A percentile compares a stretch with the other conserved stretches of the same genome.
Conservation (phyloP, 2,329 filamentous ascomycete species). For the Claviceps fusiformis region DNA sequence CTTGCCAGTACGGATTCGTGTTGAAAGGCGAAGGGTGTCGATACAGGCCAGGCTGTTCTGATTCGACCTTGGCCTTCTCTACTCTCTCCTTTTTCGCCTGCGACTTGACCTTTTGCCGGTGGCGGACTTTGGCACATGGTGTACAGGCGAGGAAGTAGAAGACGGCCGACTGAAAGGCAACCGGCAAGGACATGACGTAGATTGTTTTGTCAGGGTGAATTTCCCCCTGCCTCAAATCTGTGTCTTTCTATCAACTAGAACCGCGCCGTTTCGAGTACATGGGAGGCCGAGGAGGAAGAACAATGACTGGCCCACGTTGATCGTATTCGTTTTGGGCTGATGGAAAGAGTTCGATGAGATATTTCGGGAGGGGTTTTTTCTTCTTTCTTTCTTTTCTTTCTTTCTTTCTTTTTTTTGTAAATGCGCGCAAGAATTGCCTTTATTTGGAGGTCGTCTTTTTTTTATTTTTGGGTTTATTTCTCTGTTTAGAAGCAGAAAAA, state of each 20-base stretch:
- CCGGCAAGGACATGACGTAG: conserved; percentile 31
- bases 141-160: conserved; percentile 70
- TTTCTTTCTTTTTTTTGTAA: background rate
- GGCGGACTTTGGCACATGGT: conserved; percentile 59
- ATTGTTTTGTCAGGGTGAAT: background rate
- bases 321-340: background rate
- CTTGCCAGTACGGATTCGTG: conserved; percentile 79
- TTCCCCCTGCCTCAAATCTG: conserved; percentile 2
- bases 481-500: background rate
- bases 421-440: background rate
- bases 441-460: background rate
- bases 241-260: conserved; percentile 4
- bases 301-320: background rate
- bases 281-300: conserved; percentile 2
- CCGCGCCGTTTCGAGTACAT: conserved; percentile 7
- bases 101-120: conserved; percentile 56
- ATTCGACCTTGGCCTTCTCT: conserved; percentile 50
- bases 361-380: background rate
- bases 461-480: background rate
- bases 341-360: background rate
- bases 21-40: conserved; percentile 69
- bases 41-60: conserved; percentile 60
- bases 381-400: too few relatives aligned
- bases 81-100: conserved; percentile 55
- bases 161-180: conserved; percentile 59